A percentile compares a stretch with the other conserved stretches of the same genome.
Conservation (phyloP, 805 yeast genomes). For the Candida manassasensis region DNA sequence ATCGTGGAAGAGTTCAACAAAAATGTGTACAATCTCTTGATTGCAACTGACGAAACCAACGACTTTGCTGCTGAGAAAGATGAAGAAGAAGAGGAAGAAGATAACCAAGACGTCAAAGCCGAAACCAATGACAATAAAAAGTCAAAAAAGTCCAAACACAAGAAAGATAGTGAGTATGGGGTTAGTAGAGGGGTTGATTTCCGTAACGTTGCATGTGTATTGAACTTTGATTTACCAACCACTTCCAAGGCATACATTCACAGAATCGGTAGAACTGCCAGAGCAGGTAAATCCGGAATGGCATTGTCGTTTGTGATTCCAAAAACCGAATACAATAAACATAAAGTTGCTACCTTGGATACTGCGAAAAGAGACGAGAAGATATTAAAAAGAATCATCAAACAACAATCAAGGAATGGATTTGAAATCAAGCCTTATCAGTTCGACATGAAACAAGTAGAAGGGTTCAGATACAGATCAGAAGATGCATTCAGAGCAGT, state of each 20-base stretch:
- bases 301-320: slow-evolving; percentile 90
- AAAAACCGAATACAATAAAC: slow-evolving; percentile 78
- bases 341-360: slow-evolving; percentile 68
- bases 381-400: slow-evolving; percentile 68
- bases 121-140: slow-evolving; percentile 13
- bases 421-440: slow-evolving; percentile 79
- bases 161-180: slow-evolving; percentile 75
- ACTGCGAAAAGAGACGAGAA: slow-evolving; percentile 83
- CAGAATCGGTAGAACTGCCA: slow-evolving; percentile 94
- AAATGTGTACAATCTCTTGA: slow-evolving; percentile 76
- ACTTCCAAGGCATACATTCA: slow-evolving; percentile 88
- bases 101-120: slow-evolving; percentile 13
- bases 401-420: slow-evolving; percentile 70
- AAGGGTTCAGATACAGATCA: slow-evolving; percentile 92
- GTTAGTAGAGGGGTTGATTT: slow-evolving; percentile 97
- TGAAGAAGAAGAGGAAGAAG: slow-evolving; percentile 37
- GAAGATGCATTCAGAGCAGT: slow-evolving; percentile 97
- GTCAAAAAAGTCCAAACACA: slow-evolving; percentile 23
- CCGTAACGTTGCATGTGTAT: slow-evolving; percentile 91
- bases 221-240: slow-evolving; percentile 90
- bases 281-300: slow-evolving; percentile 95
- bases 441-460: slow-evolving; percentile 87
- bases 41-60: slow-evolving; percentile 90
- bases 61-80: slow-evolving; percentile 49
- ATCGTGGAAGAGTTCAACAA: slow-evolving; percentile 94